Base-by-base conservation (phyloP, 805 yeast genomes). In the Zygoascus ofunaensis region DNA sequence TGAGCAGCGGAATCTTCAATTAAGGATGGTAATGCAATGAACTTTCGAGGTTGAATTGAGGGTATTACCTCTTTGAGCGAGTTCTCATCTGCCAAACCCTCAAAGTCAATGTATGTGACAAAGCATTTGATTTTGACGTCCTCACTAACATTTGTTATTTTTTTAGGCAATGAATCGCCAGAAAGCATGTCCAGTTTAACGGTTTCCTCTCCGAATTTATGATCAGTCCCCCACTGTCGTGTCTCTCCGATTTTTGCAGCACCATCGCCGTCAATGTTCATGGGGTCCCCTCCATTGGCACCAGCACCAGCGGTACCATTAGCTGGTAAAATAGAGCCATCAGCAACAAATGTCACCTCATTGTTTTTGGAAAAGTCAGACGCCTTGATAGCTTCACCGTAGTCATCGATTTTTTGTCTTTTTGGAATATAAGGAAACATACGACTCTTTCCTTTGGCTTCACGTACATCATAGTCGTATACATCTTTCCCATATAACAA, bases 61-160 rank as follows among this genome's bases (percentile, higher is more conserved):
- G 92, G 85, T 36, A 87, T 70, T 44, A 89, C 83, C 61, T 85
- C 77, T 38, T 79, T 72, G 45, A 86, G 64, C 0, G 98, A 90
- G 49, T 96, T 72, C 50, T 80, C 67, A 58, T 92, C 97, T 0
- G 86, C 90, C 17, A 82, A 63, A 18, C 96, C 95, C 14, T 87
- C 76, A 38, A 89, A 68, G 58, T 90, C 97, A 45, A 90, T 75
- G 57, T 69, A 87, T 2, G 84, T 74, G 5, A 89, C 62, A 1
- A 80, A 82, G 62, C 96, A 87, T 47, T 80, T 68, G 3, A 86
- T 66, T 4, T 65, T 65, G 10, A 81, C 60, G n/a, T 66, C 55
- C 3, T 56, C 40, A 2, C 56, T 56, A 2, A 57, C 52, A 5
- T 54, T 44, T 3, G 65, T 62, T 44, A 81, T 62, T 40, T 68